phyloP scores from a whole-genome alignment of 257 asterid species.

The Solanum chilense region DNA sequence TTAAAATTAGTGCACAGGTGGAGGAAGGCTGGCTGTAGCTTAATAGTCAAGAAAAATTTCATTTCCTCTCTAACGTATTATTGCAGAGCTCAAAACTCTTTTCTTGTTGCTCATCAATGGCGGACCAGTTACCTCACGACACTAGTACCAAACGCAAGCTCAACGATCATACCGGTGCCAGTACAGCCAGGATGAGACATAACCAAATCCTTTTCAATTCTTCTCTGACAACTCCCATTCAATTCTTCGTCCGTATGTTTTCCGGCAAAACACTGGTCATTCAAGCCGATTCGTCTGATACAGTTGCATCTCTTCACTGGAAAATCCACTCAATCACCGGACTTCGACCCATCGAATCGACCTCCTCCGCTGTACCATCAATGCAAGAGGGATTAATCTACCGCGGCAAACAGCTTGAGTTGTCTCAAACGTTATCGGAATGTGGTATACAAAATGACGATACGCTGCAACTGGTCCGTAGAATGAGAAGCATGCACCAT shows the following conservation, averaged over 20 bases:
- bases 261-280: constrained; percentile 47
- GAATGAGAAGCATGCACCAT: constrained; percentile 65
- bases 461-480: constrained; percentile 41
- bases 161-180: constrained; percentile 43
- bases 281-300: constrained; percentile 39
- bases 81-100: not conserved
- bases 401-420: constrained; percentile 63
- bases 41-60: too few species aligned
- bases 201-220: constrained; percentile 14
- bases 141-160: constrained; percentile 10
- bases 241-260: constrained; percentile 65
- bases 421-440: constrained; percentile 44
- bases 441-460: constrained; percentile 52
- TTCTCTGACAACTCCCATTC: constrained; percentile 16
- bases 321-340: constrained; percentile 38
- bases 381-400: constrained; percentile 56
- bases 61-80: not conserved
- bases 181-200: constrained; percentile 34
- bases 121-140: not conserved
- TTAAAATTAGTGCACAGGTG: too few species aligned
- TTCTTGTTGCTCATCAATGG: not conserved
- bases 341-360: constrained; percentile 5
- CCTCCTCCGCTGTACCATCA: not conserved
- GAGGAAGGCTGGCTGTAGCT: too few species aligned
- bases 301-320: constrained; percentile 37